These are phyloP conservation scores for Phytophthora boehmeriae DNA, from an alignment of 352 stramenopile species.

Conservation along the genomic window DNA sequence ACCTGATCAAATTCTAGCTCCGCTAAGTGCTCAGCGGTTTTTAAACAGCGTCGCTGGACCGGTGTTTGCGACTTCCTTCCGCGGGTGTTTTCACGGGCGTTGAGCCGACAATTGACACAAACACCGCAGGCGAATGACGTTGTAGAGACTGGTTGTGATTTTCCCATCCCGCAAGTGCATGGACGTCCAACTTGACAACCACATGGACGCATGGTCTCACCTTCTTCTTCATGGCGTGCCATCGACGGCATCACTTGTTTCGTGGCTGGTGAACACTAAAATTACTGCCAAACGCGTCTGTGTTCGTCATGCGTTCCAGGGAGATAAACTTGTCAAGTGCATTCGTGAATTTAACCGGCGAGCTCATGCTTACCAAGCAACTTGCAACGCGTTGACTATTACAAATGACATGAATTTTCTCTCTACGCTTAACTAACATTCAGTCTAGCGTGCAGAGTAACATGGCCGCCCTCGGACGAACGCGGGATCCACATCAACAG, in stretches of 20 bases:
- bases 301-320: no score
- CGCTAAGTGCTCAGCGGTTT: constrained; percentile 47
- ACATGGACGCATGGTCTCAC: constrained; percentile 65
- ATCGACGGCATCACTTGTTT: constrained; percentile 2
- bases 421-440: constrained; percentile 35
- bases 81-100: constrained; percentile 32
- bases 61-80: constrained; percentile 15
- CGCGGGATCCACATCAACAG: constrained; percentile 30
- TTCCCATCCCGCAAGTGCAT: constrained; percentile 64
- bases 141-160: background rate
- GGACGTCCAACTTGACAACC: constrained; percentile 64
- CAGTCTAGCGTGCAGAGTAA: constrained; percentile 29
- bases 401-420: constrained; percentile 23
- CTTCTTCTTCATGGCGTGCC: constrained; percentile 27
- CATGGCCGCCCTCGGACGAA: constrained; percentile 30
- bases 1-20: constrained; percentile 48
- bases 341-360: constrained; percentile 31
- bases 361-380: constrained; percentile 28
- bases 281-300: constrained; percentile 3
- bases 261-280: constrained; percentile 4
- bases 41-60: constrained; percentile 45
- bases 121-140: constrained; percentile 43
- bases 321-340: constrained; percentile 23
- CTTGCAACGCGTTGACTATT: constrained; percentile 15
- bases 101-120: constrained; percentile 72